Evolutionary conservation across 257 asterid species (phyloP).

Genomic region (Lavandula angustifolia): DNA sequence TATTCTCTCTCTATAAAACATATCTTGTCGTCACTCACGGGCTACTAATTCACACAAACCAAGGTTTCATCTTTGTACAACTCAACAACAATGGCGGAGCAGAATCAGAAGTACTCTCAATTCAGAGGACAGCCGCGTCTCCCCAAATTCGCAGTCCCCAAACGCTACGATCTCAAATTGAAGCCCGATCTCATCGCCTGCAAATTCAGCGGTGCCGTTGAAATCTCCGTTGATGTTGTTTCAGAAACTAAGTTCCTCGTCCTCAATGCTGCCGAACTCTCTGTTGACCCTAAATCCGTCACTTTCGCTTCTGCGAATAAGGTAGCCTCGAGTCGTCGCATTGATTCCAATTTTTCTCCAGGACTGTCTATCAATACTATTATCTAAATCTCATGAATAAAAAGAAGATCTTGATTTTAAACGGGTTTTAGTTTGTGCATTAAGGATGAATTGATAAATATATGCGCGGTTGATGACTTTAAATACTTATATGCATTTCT

Average conservation of each 20-base stretch:
- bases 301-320: constrained; percentile 50
- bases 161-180: constrained; percentile 74
- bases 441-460: neutral
- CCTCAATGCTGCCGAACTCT: constrained; percentile 81
- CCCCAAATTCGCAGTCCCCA: constrained; percentile 81
- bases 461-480: neutral
- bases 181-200: constrained; percentile 83
- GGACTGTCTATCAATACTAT: neutral
- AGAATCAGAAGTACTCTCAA: constrained; percentile 46
- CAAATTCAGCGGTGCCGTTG: constrained; percentile 78
- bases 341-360: constrained; percentile 9
- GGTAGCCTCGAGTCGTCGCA: constrained; percentile 35
- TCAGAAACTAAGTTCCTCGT: constrained; percentile 73
- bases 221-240: constrained; percentile 64
- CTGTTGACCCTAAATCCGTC: constrained; percentile 58
- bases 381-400: neutral
- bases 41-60: neutral
- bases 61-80: constrained; percentile 11
- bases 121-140: constrained; percentile 85
- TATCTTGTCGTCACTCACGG: neutral
- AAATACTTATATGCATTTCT: neutral
- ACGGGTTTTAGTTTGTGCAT: neutral
- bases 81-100: constrained; percentile 50
- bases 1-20: neutral
- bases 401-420: neutral